Base-by-base conservation (phyloP, 805 yeast genomes). In the Teunomyces funiuensis region DNA sequence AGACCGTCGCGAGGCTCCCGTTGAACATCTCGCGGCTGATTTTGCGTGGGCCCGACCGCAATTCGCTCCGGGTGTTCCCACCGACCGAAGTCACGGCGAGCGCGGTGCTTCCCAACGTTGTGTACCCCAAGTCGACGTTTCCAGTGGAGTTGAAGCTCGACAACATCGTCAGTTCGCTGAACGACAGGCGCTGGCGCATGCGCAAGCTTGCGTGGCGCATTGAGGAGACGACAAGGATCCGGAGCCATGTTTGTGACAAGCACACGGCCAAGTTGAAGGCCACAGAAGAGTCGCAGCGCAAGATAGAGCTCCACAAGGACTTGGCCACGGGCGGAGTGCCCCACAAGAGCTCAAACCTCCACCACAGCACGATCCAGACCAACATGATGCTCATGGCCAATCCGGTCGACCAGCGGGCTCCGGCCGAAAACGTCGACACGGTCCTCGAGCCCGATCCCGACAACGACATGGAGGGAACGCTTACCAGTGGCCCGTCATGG, bases 51-150 rank as follows among this genome's bases (percentile, higher is more conserved):
- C 86, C 87, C 2, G 97, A 90, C 58, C 74, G 89, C 52, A 88
- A 86, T 55, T 87, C 96, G 1, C 66, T 88, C 28, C 76, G 99
- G 46, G 87, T 93, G 1, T 93, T 93, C 63, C 99, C 99, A 1
- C 98, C 99, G 6, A 91, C 98, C 0, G 86, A 85, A 31, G 83
- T 93, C 27, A 83, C 88, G 2, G 95, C 96, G 5, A 79, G 85
- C 19, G 93, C 95, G 6, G 85, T 83, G 11, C 69, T 93, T 37
- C 99, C 99, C 2, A 85, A 85, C 48, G 96, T 89, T 11, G 76
- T 87, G 23, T 87, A 87, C 60, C 98, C 98, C 9, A 83, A 86
- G 58, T 84, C 96, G 0, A 73, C 83, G 0, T 88, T 93, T 56
- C 85, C 93, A 0, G 73, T 91, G 16, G 97, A 89, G 56, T 69